These are phyloP conservation scores for Zymoseptoria brevis DNA, from an alignment of 2,329 filamentous ascomycete species.

Conservation along the genomic window DNA sequence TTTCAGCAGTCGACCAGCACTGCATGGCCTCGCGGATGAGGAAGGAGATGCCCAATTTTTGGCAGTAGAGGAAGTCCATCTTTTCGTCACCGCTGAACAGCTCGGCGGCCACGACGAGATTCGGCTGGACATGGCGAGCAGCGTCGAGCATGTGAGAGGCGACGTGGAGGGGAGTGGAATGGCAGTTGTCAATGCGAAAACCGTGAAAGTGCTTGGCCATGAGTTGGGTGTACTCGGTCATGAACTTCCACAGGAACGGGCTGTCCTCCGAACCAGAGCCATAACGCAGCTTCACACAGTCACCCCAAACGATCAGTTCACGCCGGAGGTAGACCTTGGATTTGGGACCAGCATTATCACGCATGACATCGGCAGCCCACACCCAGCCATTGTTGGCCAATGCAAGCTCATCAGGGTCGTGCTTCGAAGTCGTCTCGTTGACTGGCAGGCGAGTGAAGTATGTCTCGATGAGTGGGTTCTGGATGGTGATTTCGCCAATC, in stretches of 20 bases:
- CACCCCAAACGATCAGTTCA: conserved; percentile 96
- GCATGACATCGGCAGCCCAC: conserved; percentile 90
- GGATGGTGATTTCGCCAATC: conserved; percentile 65
- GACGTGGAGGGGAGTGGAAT: conserved; percentile 89
- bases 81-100: conserved; percentile 93
- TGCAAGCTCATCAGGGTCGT: conserved; percentile 67
- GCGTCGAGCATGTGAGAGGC: conserved; percentile 92
- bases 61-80: conserved; percentile 93
- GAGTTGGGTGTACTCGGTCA: conserved; percentile 83
- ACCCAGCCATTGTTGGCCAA: conserved; percentile 98
- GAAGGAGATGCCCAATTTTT: conserved; percentile 80
- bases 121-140: conserved; percentile 77
- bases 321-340: conserved; percentile 91
- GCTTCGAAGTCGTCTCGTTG: conserved; percentile 69
- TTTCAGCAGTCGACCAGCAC: conserved; percentile 87
- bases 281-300: conserved; percentile 95
- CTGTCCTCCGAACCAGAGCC: conserved; percentile 73
- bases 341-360: conserved; percentile 83
- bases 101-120: conserved; percentile 88
- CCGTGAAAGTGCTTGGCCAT: conserved; percentile 93
- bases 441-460: conserved; percentile 87
- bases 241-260: conserved; percentile 90
- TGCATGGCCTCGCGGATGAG: conserved; percentile 98
- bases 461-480: conserved; percentile 78
- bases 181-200: conserved; percentile 95